Evolutionary conservation across 2,329 filamentous ascomycete genomes (phyloP).

Genomic region (Rugonectria rugulosa): DNA sequence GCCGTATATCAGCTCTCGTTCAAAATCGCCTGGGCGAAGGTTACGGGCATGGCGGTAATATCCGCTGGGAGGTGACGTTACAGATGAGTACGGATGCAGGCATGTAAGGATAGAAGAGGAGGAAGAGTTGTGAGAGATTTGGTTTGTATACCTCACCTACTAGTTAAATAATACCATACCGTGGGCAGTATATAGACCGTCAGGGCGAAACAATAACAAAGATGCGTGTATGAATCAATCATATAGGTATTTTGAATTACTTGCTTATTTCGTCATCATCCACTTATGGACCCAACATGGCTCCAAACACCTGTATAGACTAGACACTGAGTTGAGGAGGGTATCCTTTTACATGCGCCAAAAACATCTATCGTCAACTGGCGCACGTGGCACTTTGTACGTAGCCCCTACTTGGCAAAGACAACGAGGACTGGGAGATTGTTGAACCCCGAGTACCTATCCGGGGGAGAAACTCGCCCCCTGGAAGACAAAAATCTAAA

Average conservation of each 20-base stretch:
- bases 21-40: slow-evolving; percentile 87
- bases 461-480: slow-evolving; percentile 4
- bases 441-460: slow-evolving; percentile 10
- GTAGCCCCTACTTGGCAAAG: slow-evolving; percentile 9
- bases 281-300: neutral
- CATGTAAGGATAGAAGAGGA: slow-evolving; percentile 20
- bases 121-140: neutral
- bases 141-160: neutral
- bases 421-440: slow-evolving; percentile 1
- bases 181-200: too few relatives aligned
- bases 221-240: slow-evolving; percentile 2
- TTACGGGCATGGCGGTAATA: slow-evolving; percentile 79
- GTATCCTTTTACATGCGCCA: slow-evolving; percentile 38
- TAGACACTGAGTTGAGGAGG: slow-evolving; percentile 38
- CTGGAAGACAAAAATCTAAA: slow-evolving; percentile 33
- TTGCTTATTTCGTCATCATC: slow-evolving; percentile 7
- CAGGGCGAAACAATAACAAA: neutral
- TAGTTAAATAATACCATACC: too few relatives aligned
- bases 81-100: slow-evolving; percentile 66
- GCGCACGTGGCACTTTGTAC: slow-evolving; percentile 25
- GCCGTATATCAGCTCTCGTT: slow-evolving; percentile 79
- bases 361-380: slow-evolving; percentile 32
- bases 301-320: slow-evolving; percentile 7
- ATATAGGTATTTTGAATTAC: slow-evolving; percentile 5
- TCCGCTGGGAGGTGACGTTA: slow-evolving; percentile 93